A percentile compares a stretch with the other conserved stretches of the same genome.
Evolutionary conservation across 1,139 yeast genomes (phyloP).

Genomic region (Yamadazyma pseudoaaseri): DNA sequence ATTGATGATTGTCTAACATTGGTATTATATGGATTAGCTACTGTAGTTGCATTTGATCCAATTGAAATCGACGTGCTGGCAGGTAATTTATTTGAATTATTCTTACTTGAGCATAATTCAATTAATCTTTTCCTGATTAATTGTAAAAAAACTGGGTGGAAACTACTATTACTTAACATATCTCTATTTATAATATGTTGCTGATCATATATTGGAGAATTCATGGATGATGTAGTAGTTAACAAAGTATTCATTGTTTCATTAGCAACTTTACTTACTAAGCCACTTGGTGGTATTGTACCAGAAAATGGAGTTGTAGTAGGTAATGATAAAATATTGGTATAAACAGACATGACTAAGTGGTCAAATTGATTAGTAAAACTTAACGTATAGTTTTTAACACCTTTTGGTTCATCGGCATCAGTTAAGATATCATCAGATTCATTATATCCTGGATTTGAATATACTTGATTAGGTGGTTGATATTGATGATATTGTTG

Average conservation of each 20-base stretch:
- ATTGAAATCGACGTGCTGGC: slow-evolving; percentile 27
- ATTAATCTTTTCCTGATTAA: slow-evolving; percentile 42
- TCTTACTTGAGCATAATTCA: slow-evolving; percentile 36
- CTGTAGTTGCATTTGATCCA: slow-evolving; percentile 4
- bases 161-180: slow-evolving; percentile 29
- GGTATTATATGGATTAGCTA: slow-evolving; percentile 9
- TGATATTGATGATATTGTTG: slow-evolving; percentile 4
- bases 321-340: slow-evolving; percentile 38
- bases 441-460: slow-evolving; percentile 36
- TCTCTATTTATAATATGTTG: slow-evolving; percentile 35
- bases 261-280: slow-evolving; percentile 43
- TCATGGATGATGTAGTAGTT: slow-evolving; percentile 15
- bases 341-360: slow-evolving; percentile 35
- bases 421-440: slow-evolving; percentile 46
- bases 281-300: slow-evolving; percentile 43
- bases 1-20: slow-evolving; percentile 35
- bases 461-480: slow-evolving; percentile 19
- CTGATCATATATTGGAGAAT: slow-evolving; percentile 30
- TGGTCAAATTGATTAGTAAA: slow-evolving; percentile 41
- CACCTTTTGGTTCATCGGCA: slow-evolving; percentile 35
- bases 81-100: slow-evolving; percentile 20
- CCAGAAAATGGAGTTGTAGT: slow-evolving; percentile 51
- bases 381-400: slow-evolving; percentile 32
- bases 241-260: slow-evolving; percentile 37
- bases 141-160: slow-evolving; percentile 44